Evolutionary conservation across 139 green algal species (phyloP).

Genomic region (Diplosphaera chodatii): DNA sequence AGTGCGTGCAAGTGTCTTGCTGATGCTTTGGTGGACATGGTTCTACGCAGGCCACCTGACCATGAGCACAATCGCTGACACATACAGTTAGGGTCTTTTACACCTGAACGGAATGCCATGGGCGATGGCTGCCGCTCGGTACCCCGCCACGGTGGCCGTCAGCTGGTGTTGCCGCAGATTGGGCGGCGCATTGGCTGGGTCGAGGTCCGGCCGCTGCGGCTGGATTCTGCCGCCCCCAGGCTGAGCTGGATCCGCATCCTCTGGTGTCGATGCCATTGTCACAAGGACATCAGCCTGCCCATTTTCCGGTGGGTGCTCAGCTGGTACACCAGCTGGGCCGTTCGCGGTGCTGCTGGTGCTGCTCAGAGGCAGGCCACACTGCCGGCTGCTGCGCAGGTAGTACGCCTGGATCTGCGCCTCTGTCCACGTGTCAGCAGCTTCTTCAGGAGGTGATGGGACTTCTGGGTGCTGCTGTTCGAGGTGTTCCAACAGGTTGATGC

Average conservation of each 20-base stretch:
- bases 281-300: too few species aligned
- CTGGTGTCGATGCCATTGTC: too few species aligned
- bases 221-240: not conserved
- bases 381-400: too few species aligned
- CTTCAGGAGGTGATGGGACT: not conserved
- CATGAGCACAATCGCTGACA: not conserved
- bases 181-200: not conserved
- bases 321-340: too few species aligned
- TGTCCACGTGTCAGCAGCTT: not conserved
- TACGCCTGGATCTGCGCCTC: slow-evolving; percentile 2
- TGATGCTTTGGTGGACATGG: not conserved
- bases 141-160: slow-evolving; percentile 6
- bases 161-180: slow-evolving; percentile 1
- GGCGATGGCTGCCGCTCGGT: slow-evolving; percentile 8
- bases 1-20: too few species aligned
- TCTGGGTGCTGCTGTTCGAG: not conserved
- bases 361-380: too few species aligned
- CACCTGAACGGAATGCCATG: slow-evolving; percentile 26
- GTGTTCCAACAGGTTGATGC: not conserved
- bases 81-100: too few species aligned
- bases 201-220: not conserved
- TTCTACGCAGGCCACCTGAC: not conserved
- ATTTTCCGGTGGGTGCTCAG: too few species aligned
- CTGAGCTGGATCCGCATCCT: not conserved
- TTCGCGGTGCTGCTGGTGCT: too few species aligned